These are phyloP conservation scores for Multifurca ochricompacta DNA, from an alignment of 768 basidiomycete genomes.

Conservation along the genomic window DNA sequence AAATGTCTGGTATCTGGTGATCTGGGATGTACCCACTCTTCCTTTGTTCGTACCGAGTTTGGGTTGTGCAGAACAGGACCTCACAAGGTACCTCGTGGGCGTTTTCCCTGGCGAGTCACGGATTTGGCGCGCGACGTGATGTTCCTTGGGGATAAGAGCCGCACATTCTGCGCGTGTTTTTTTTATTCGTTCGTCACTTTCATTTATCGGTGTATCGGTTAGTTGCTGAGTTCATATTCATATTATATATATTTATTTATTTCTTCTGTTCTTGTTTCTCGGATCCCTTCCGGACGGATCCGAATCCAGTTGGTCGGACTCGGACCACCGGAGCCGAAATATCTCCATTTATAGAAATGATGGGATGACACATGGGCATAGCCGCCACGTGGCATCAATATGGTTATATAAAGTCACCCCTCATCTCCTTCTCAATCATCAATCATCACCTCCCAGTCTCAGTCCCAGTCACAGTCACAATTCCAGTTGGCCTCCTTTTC, in stretches of 20 bases:
- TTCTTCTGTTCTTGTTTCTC: no score
- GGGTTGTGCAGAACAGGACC: background rate
- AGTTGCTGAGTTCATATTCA: no score
- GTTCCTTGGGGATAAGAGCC: background rate
- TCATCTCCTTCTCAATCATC: background rate
- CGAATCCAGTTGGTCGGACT: background rate
- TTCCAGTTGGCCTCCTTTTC: background rate
- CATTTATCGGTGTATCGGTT: background rate
- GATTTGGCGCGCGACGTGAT: background rate
- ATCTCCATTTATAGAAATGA: background rate
- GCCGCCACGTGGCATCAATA: no score
- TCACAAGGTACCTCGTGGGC: background rate
- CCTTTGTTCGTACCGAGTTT: no score
- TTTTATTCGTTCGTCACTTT: background rate
- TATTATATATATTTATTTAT: no score
- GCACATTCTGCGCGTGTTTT: no score
- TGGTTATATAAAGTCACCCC: background rate
- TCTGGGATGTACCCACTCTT: background rate
- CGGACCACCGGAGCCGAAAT: background rate
- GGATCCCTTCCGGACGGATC: no score
- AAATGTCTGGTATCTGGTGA: background rate
- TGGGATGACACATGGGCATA: background rate
- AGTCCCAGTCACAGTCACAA: background rate
- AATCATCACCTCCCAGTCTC: background rate
- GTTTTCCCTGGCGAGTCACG: constrained; percentile 9